These are phyloP conservation scores for Paecilomyces sp. DNA, from an alignment of 2,329 filamentous ascomycete species.

Conservation along the genomic window DNA sequence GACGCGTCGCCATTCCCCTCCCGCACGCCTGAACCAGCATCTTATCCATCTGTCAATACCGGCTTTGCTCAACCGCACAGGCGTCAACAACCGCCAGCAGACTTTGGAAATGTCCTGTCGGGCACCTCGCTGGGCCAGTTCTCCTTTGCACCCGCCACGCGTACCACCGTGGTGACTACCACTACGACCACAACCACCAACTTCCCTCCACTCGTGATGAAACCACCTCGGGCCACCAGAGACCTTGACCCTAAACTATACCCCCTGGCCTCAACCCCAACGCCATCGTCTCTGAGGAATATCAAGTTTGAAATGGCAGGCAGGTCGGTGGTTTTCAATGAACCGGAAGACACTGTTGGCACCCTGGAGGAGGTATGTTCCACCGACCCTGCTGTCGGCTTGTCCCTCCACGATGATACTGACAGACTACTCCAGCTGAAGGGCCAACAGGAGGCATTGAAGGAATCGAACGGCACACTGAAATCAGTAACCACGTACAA, in stretches of 20 bases:
- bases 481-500: constrained; percentile 39
- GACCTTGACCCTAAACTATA: constrained; percentile 83
- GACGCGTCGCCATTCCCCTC: constrained; percentile 8
- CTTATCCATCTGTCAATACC: constrained; percentile 2
- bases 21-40: constrained; percentile 1
- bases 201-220: constrained; percentile 78
- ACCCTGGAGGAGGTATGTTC: constrained; percentile 48
- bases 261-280: constrained; percentile 75
- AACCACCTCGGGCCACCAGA: constrained; percentile 61
- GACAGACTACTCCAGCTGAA: neutral
- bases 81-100: constrained; percentile 22
- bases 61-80: constrained; percentile 8
- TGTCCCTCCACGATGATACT: neutral
- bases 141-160: constrained; percentile 56
- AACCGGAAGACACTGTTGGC: constrained; percentile 51
- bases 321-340: constrained; percentile 54
- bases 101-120: constrained; percentile 15
- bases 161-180: constrained; percentile 70
- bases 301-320: constrained; percentile 68
- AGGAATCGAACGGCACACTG: constrained; percentile 42
- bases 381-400: constrained; percentile 5
- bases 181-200: constrained; percentile 79
- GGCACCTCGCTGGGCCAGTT: constrained; percentile 49
- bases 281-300: constrained; percentile 68
- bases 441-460: constrained; percentile 20